Base-by-base conservation (phyloP, 2,329 filamentous ascomycete genomes). In the Beauveria australis region DNA sequence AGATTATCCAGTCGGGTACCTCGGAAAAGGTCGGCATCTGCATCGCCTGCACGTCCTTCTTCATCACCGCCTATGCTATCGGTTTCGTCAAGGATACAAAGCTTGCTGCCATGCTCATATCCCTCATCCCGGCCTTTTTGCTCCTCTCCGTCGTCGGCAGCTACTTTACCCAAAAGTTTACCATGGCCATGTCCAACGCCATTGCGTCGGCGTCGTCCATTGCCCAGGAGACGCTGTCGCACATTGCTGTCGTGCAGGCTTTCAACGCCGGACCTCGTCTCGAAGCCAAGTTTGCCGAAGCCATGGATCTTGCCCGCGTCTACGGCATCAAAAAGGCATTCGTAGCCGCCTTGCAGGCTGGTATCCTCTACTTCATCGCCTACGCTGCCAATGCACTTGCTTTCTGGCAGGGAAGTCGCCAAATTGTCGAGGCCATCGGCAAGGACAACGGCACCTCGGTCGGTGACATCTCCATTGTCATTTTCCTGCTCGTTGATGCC, bases 11-110 rank as follows among this genome's bases (percentile, higher is more conserved):
- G 66, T 80, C 81, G 0, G 87, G 87, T 16, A 88, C 86, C 0
- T 86, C 83, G 1, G 87, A 89, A 71, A 90, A 90, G 69, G 86
- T 88, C 18, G 86, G 86, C 56, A 81, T 88, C 40, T 80, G 82
- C 64, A 76, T 89, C 5, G 79, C 81, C 26, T 85, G 80, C 55
- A 70, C 82, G 10, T 83, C 84, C 2, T 89, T 88, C 70, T 89
- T 89, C 67, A 68, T 88, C 58, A 84, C 87, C 0, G 83, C 86
- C 3, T 89, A 87, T 63, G 76, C 86, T 5, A 81, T 89, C 18
- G 85, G 85, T 1, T 89, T 89, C 64, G 81, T 85, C 68, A 84
- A 86, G 66, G 78, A 88, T 65, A 76, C 81, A 18, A 77, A 77
- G 53, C 76, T 90, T 9, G 85, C 87, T 0, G 85, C 78, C 4